phyloP scores from a whole-genome alignment of 441 rosid species.

The Corymbia calophylla region DNA sequence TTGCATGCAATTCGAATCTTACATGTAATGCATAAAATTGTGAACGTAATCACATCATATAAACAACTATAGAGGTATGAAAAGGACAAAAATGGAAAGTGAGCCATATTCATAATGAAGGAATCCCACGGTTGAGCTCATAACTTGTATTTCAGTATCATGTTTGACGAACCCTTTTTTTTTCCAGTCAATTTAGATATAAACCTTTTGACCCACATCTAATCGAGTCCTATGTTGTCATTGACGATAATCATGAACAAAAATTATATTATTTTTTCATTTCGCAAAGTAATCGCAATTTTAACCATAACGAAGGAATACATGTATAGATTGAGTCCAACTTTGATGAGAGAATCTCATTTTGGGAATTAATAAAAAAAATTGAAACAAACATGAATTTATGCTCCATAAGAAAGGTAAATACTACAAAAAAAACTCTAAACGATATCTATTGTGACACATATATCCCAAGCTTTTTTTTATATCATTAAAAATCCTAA shows the following conservation, averaged over 20 bases:
- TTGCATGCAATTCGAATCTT: neutral
- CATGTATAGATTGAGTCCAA: neutral
- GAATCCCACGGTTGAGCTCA: neutral
- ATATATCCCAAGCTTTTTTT: no score
- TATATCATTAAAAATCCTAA: no score
- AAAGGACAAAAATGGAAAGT: neutral
- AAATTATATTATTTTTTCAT: neutral
- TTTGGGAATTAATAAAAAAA: neutral
- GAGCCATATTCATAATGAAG: neutral
- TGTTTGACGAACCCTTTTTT: neutral
- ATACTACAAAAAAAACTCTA: no score
- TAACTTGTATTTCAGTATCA: neutral
- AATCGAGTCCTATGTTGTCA: neutral
- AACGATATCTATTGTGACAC: no score
- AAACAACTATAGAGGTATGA: neutral
- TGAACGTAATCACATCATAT: no score
- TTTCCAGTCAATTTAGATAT: neutral
- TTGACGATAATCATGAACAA: rapidly evolving
- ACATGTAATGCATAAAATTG: neutral
- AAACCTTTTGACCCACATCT: neutral
- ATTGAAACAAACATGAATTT: neutral
- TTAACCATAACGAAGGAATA: neutral
- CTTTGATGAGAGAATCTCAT: neutral
- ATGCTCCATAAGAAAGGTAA: neutral
- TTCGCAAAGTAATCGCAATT: neutral